Base-by-base conservation (phyloP, 352 stramenopile genomes). In the Globisporangium sylvaticum region DNA sequence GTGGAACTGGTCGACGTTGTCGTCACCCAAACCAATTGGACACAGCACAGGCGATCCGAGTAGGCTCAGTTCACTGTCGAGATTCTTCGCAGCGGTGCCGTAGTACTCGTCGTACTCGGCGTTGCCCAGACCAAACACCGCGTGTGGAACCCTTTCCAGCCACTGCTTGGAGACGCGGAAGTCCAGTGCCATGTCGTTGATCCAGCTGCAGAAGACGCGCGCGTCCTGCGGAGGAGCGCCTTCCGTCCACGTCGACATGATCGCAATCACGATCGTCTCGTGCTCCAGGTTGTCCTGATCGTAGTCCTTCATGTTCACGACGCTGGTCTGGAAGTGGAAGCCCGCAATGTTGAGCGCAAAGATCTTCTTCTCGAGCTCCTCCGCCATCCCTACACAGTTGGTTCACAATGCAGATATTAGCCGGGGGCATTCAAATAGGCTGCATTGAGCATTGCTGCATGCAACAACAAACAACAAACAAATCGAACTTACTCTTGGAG, bases 201-300 rank as follows among this genome's bases (percentile, higher is more conserved):
- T 81, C 88, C 89, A 97, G 24, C 76, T 79, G 72, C 85, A 95
- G 67, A 96, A 95, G 39, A 92, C 69, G 10, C 78, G 75, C 24
- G 87, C 87, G 58, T 90, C 84, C 64, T 94, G 77, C 4, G 89
- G 89, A 1, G 90, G 85, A 31, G 78, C 70, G 42, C 90, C 90
- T 25, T 88, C 76, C 32, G 86, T 92, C 87, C 88, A 97, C 24
- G 90, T 97, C 24, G 89, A 94, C 67, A 97, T 66, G 58, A 97
- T 81, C 1, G 84, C 84, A 22, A 97, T 79, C 50, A 96, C 85
- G 48, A 96, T 84, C 27, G 70, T 54, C 50, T 97, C 89, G 31
- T 95, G 84, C 81, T 96, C 90, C 46, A 97, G 70, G 67, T 97
- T 95, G 75, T 97, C 89, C 64, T 93, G 87, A 54, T 95, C 88